phyloP scores from a whole-genome alignment of 495 filamentous ascomycete species.

The Aspergillus taichungensis region DNA sequence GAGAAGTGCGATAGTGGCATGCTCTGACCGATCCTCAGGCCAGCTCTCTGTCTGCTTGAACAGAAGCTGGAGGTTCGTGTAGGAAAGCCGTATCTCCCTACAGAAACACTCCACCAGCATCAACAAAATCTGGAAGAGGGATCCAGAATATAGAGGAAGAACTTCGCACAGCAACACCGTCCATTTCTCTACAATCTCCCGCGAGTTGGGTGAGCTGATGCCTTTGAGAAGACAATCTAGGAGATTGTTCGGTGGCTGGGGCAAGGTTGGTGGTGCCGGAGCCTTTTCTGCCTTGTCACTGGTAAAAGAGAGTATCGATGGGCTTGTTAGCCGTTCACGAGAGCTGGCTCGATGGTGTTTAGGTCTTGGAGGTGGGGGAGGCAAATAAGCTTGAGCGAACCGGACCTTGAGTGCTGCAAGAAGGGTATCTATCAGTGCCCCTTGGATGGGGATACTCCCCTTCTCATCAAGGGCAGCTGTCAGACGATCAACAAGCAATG shows the following conservation, averaged over 20 bases:
- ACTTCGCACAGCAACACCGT: slow-evolving; percentile 76
- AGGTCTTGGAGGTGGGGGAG: slow-evolving; percentile 25
- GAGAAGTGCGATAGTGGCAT: slow-evolving; percentile 59
- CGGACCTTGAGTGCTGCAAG: slow-evolving; percentile 61
- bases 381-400: slow-evolving; percentile 38
- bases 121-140: slow-evolving; percentile 82
- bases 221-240: slow-evolving; percentile 76
- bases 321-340: slow-evolving; percentile 37
- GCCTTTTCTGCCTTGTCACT: slow-evolving; percentile 38
- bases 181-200: slow-evolving; percentile 82
- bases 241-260: slow-evolving; percentile 61
- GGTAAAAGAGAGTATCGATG: slow-evolving; percentile 40
- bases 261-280: slow-evolving; percentile 17
- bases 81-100: slow-evolving; percentile 60
- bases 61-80: slow-evolving; percentile 48
- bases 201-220: slow-evolving; percentile 65
- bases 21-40: slow-evolving; percentile 36
- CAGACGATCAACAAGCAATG: slow-evolving; percentile 61
- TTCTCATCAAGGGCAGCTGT: slow-evolving; percentile 49
- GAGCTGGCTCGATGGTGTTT: slow-evolving; percentile 36
- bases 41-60: slow-evolving; percentile 37
- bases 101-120: slow-evolving; percentile 87
- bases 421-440: slow-evolving; percentile 64
- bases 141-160: slow-evolving; percentile 69
- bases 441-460: slow-evolving; percentile 46